phyloP scores from a whole-genome alignment of 1,139 yeast genomes.

The Saccharomycopsis hybrid region DNA sequence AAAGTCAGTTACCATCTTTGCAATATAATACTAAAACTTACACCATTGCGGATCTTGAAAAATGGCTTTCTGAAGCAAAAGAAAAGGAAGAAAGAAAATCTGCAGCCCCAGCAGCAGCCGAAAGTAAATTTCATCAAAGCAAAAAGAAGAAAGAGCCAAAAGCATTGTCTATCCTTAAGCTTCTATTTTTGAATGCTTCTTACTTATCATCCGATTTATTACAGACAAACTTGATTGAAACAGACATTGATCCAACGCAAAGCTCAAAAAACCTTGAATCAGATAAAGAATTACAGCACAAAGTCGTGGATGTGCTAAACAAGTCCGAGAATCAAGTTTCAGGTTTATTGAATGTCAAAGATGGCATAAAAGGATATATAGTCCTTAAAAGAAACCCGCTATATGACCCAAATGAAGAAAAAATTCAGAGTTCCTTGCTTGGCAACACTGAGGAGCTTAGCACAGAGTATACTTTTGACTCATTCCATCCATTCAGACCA shows the following conservation, averaged over 20 bases:
- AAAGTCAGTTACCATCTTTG: too few species aligned
- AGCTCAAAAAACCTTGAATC: slow-evolving; percentile 24
- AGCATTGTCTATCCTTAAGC: slow-evolving; percentile 60
- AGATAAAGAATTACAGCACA: slow-evolving; percentile 24
- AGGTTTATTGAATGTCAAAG: slow-evolving; percentile 27
- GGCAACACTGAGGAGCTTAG: slow-evolving; percentile 22
- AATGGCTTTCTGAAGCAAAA: slow-evolving; percentile 19
- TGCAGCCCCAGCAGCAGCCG: background rate
- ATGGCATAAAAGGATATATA: slow-evolving; percentile 53
- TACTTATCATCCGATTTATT: slow-evolving; percentile 76
- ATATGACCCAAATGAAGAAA: slow-evolving; percentile 28
- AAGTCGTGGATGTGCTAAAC: slow-evolving; percentile 41
- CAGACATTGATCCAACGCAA: slow-evolving; percentile 40
- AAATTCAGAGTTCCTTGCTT: slow-evolving; percentile 7
- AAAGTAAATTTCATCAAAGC: slow-evolving; percentile 8
- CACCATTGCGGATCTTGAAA: background rate
- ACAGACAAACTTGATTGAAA: slow-evolving; percentile 44
- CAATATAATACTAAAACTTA: too few species aligned
- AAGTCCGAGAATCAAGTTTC: slow-evolving; percentile 40
- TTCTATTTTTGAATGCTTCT: slow-evolving; percentile 62
- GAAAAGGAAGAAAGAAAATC: background rate
- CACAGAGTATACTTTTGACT: slow-evolving; percentile 59
- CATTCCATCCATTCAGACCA: slow-evolving; percentile 82
- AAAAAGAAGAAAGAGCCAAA: slow-evolving; percentile 35
- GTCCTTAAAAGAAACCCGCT: slow-evolving; percentile 55